Base-by-base conservation (phyloP, 768 basidiomycete species). In the Pisolithus orientalis region DNA sequence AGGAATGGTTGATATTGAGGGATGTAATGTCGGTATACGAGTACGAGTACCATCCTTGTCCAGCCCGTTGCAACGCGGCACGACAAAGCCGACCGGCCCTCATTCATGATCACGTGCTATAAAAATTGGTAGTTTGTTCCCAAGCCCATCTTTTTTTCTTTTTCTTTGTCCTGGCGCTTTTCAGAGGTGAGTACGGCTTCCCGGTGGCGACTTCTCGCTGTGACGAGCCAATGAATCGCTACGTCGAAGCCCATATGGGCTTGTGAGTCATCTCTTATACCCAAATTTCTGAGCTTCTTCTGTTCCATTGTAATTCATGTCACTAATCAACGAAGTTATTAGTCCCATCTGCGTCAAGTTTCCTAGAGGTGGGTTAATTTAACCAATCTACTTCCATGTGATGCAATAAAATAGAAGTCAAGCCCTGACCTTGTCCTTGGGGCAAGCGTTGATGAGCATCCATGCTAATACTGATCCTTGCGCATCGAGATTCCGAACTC, bases 171-270 rank as follows among this genome's bases (percentile, higher is more conserved):
- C 32, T 58, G 55, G 31, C 10, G n/a, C 10, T 25, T 5, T 5
- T 42, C 40, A n/a, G 17, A 48, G 56, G 72, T 70, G 68, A 75
- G 72, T 68, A 63, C 61, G 29, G 51, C 57, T 27, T 59, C 51
- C 59, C 51, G 1, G 17, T 17, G 25, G 43, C 34, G 32, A 34
- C 14, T 31, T 34, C 52, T 54, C 49, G 63, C 70, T 32, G 70
- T 79, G 88, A 90, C 76, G 87, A 90, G 65, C 76, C 66, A 69
- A 74, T 70, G 87, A 88, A 90, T 90, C 87, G 87, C 87, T 90
- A 90, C 88, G 81, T 88, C 66, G 88, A 90, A 82, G 82, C 81
- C 65, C 66, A 56, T 25, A 6, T 53, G 56, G 70, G 86, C 80
- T 84, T 24, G 77, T 89, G 87, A 90, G 72, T 67, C 66, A 66